These are phyloP conservation scores for Penicillium robsamsonii DNA, from an alignment of 495 filamentous ascomycete species.

Conservation along the genomic window DNA sequence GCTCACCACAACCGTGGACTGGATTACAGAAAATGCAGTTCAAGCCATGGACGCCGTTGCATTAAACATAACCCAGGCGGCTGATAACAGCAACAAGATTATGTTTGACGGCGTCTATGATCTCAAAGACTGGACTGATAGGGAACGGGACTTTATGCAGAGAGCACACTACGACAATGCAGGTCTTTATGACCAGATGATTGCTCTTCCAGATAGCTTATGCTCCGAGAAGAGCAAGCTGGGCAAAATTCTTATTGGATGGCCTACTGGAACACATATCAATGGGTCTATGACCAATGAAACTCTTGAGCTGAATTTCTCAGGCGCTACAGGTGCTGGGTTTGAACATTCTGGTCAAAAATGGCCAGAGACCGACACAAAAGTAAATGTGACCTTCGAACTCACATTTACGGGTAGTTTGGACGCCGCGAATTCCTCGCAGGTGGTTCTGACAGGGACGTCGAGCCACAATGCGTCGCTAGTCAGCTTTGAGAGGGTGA, in stretches of 20 bases:
- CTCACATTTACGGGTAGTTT: constrained; percentile 1
- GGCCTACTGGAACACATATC: constrained; percentile 3
- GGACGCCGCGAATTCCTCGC: constrained; percentile 2
- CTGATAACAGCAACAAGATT: not conserved
- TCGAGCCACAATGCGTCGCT: constrained; percentile 1
- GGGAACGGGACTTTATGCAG: not conserved
- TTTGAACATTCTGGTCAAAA: not conserved
- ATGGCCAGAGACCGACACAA: not conserved
- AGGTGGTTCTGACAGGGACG: constrained; percentile 3
- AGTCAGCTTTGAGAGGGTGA: constrained; percentile 6
- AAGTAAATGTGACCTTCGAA: constrained; percentile 5
- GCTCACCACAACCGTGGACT: constrained; percentile 2
- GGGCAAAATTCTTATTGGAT: not conserved
- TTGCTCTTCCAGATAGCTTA: not conserved
- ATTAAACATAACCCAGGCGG: constrained; percentile 3
- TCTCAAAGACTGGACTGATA: constrained; percentile 5
- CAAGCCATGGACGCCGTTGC: constrained; percentile 7
- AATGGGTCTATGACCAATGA: constrained; percentile 12
- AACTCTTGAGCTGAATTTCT: constrained; percentile 4
- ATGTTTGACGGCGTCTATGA: constrained; percentile 5
- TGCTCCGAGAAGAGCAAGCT: not conserved
- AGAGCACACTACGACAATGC: not conserved
- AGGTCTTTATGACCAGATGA: not conserved
- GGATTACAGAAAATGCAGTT: not conserved
- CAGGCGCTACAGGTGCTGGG: not conserved